Percentiles rank a stretch among this genome's conserved stretches.
phyloP scores from a whole-genome alignment of 2,329 filamentous ascomycete species.

The Venturia pyrina region DNA sequence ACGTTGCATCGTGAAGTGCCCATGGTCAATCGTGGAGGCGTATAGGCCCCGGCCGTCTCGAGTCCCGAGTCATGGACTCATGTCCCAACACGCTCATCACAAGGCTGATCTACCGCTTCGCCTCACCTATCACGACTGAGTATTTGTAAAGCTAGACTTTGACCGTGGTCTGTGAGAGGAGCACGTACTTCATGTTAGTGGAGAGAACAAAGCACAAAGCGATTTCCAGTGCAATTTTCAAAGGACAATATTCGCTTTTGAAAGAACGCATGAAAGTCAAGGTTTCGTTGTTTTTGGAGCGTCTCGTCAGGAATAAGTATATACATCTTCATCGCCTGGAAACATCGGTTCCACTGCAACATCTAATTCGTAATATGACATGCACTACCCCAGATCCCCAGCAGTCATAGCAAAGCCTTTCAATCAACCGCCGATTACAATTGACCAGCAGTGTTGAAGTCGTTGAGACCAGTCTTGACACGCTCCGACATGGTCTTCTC shows the following conservation, averaged over 20 bases:
- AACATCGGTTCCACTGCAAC: neutral
- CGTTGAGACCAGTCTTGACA: constrained; percentile 69
- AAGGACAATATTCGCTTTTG: too few species aligned
- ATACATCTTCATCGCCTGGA: neutral
- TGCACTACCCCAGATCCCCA: neutral
- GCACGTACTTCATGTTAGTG: too few species aligned
- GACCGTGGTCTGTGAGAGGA: too few species aligned
- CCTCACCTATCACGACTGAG: neutral
- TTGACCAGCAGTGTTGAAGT: constrained; percentile 81
- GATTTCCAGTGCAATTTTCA: neutral
- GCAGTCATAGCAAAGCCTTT: neutral
- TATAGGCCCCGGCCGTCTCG: neutral
- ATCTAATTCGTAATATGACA: neutral
- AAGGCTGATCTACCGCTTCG: neutral
- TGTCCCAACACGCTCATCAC: neutral
- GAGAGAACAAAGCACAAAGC: too few species aligned
- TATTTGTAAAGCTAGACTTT: neutral
- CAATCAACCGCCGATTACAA: constrained; percentile 41
- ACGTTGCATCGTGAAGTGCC: neutral
- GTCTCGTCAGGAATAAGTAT: neutral
- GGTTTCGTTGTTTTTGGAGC: neutral
- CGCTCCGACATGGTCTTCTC: constrained; percentile 93
- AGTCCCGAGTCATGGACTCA: neutral
- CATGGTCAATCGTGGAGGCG: neutral
- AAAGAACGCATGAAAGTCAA: neutral